phyloP scores from a whole-genome alignment of 306 rosid species.

The Trifolium repens region DNA sequence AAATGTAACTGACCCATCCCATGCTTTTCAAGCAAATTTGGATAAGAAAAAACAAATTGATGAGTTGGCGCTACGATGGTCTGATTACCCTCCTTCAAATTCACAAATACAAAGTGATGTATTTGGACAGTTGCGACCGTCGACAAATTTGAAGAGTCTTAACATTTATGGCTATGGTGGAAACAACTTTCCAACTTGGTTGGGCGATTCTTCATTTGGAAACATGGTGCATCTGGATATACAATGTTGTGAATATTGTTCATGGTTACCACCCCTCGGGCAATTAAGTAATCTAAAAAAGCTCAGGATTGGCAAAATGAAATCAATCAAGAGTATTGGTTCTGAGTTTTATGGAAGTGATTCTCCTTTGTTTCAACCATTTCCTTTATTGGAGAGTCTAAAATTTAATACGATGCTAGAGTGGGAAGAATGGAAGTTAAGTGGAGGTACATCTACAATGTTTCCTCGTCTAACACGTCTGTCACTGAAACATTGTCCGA shows the following conservation, averaged over 20 bases:
- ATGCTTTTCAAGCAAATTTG: neutral
- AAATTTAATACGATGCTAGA: neutral
- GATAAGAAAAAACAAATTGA: neutral
- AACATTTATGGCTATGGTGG: slow-evolving; percentile 7
- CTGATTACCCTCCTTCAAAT: neutral
- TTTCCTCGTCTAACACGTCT: neutral
- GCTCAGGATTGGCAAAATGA: neutral
- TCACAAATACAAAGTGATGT: neutral
- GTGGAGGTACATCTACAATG: neutral
- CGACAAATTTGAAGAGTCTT: slow-evolving; percentile 23
- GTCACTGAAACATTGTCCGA: neutral
- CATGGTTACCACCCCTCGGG: slow-evolving; percentile 6
- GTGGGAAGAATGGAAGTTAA: slow-evolving; percentile 26
- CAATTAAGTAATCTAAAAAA: slow-evolving; percentile 1
- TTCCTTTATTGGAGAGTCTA: neutral
- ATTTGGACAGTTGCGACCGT: neutral
- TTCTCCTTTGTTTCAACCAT: neutral
- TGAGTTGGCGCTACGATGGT: neutral
- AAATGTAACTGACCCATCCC: neutral
- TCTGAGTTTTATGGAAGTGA: neutral
- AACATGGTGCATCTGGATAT: slow-evolving; percentile 1
- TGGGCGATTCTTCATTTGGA: neutral
- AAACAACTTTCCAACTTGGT: slow-evolving; percentile 1
- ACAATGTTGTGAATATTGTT: neutral
- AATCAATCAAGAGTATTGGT: neutral